Conservation (phyloP, 306 rosid species). For the Dalbergia oliveri region DNA sequence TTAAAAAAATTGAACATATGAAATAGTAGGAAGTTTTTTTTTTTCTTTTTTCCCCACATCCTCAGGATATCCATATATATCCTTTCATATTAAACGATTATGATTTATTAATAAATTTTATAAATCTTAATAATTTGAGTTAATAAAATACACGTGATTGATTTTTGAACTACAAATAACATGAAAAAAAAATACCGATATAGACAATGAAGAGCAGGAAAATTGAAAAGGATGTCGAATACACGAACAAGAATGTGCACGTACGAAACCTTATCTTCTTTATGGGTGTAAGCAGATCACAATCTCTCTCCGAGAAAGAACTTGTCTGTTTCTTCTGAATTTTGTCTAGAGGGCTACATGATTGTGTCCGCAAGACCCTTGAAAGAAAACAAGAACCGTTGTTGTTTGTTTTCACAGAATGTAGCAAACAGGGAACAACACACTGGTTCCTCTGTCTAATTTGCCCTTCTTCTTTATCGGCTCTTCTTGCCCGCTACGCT, state of each 20-base stretch:
- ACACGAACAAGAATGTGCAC: background rate
- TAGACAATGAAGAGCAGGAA: background rate
- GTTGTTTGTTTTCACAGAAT: slow-evolving; percentile 50
- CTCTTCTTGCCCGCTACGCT: background rate
- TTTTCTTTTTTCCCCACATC: too few relatives aligned
- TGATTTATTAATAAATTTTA: too few relatives aligned
- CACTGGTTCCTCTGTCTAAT: slow-evolving; percentile 19
- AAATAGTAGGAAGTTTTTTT: too few relatives aligned
- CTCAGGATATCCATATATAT: too few relatives aligned
- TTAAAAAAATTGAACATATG: too few relatives aligned
- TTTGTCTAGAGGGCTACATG: slow-evolving; percentile 43
- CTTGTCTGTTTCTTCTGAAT: slow-evolving; percentile 48
- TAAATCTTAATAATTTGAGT: too few relatives aligned
- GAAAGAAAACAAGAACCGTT: slow-evolving; percentile 16
- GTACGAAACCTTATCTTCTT: background rate
- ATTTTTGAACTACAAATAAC: too few relatives aligned
- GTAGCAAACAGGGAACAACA: slow-evolving; percentile 48
- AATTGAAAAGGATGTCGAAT: background rate
- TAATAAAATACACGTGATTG: too few relatives aligned
- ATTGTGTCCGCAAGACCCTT: slow-evolving; percentile 45
- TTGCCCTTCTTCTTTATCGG: slow-evolving; percentile 32
- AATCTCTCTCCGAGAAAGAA: slow-evolving; percentile 24
- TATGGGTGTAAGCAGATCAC: slow-evolving; percentile 39
- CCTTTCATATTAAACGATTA: too few relatives aligned
- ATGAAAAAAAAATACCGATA: too few relatives aligned